phyloP scores from a whole-genome alignment of 768 basidiomycete genomes.

The Pisolithus tinctorius region DNA sequence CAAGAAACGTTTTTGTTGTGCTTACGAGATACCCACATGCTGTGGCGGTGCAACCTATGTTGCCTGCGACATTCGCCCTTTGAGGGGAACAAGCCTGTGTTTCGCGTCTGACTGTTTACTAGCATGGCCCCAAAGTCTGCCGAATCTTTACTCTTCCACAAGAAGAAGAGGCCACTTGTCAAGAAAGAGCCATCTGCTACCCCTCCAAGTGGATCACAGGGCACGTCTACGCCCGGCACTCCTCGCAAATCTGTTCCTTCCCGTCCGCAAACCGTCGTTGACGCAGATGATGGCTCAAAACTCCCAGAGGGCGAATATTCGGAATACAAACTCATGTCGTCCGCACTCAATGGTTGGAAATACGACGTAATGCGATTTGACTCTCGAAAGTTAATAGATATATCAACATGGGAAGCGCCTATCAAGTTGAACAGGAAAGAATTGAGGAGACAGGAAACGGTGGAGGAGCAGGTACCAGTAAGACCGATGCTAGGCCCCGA shows the following conservation, averaged over 20 bases:
- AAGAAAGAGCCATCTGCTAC: conserved; percentile 16
- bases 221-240: conserved; percentile 11
- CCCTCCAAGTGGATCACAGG: conserved; percentile 8
- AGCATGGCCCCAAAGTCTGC: conserved; percentile 25
- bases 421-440: conserved; percentile 89
- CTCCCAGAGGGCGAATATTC: conserved; percentile 64
- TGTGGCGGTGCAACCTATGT: neutral
- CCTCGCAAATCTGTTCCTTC: conserved; percentile 33
- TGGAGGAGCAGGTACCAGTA: conserved; percentile 44
- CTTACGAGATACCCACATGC: neutral
- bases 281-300: conserved; percentile 44
- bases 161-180: conserved; percentile 46
- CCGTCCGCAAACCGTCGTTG: conserved; percentile 35
- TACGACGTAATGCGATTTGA: conserved; percentile 93
- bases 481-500: conserved; percentile 75
- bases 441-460: conserved; percentile 42
- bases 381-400: conserved; percentile 63
- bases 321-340: conserved; percentile 76
- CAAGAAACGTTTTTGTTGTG: neutral
- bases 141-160: conserved; percentile 59
- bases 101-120: neutral
- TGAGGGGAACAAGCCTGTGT: neutral
- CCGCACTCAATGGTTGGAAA: conserved; percentile 79
- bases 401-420: conserved; percentile 61
- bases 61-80: neutral